phyloP scores from a whole-genome alignment of 495 filamentous ascomycete species.

The Penicillium bovifimosum region DNA sequence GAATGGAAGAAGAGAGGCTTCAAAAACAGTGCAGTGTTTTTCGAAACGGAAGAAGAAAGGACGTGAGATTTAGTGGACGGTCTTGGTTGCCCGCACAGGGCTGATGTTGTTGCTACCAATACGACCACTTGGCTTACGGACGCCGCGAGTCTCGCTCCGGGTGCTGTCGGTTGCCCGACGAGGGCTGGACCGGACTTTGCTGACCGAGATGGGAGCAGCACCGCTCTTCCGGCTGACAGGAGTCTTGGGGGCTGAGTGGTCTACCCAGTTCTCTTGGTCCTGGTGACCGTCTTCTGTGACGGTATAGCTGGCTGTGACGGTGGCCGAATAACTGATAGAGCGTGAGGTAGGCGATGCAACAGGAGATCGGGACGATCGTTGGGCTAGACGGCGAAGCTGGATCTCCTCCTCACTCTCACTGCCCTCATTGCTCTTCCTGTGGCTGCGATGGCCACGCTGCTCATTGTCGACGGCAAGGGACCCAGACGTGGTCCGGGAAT shows the following conservation, averaged over 20 bases:
- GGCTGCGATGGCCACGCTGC: slow-evolving; percentile 30
- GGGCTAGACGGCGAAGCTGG: slow-evolving; percentile 62
- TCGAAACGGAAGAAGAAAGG: neutral
- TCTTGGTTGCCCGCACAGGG: slow-evolving; percentile 15
- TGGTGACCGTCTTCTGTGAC: slow-evolving; percentile 40
- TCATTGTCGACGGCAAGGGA: slow-evolving; percentile 36
- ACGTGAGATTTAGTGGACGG: slow-evolving; percentile 12
- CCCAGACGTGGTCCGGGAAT: slow-evolving; percentile 43
- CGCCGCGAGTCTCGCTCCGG: slow-evolving; percentile 53
- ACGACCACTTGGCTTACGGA: slow-evolving; percentile 89
- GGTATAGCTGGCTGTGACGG: slow-evolving; percentile 42
- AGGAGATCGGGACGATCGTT: slow-evolving; percentile 51
- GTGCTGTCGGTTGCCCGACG: slow-evolving; percentile 51
- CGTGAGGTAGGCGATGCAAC: slow-evolving; percentile 41
- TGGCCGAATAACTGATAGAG: slow-evolving; percentile 47
- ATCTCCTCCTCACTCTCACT: slow-evolving; percentile 75
- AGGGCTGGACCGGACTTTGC: slow-evolving; percentile 68
- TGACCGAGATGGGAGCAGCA: slow-evolving; percentile 58
- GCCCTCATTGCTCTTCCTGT: slow-evolving; percentile 42
- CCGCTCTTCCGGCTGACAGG: slow-evolving; percentile 57
- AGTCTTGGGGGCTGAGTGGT: slow-evolving; percentile 55
- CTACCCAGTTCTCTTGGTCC: slow-evolving; percentile 44
- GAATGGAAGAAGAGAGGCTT: slow-evolving; percentile 18
- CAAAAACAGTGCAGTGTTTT: neutral
- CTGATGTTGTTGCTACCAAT: slow-evolving; percentile 62